Conservation (phyloP, 768 basidiomycete species). For the Dictyophora rubrovolvata region DNA sequence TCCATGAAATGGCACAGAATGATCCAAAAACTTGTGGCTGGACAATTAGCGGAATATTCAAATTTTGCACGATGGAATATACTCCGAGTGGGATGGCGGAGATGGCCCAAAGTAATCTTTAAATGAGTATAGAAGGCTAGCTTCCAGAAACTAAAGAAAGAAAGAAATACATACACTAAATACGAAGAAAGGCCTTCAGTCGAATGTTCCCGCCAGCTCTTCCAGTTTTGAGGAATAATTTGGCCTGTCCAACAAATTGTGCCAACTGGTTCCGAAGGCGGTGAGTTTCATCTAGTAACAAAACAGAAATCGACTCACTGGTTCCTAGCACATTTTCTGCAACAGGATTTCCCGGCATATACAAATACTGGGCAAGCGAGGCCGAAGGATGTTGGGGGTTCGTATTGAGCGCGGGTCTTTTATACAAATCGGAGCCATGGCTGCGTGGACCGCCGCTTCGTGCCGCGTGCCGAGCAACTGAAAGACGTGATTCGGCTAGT, state of each 20-base stretch:
- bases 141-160: neutral
- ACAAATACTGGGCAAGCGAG: too few relatives aligned
- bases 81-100: constrained; percentile 53
- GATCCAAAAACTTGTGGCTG: constrained; percentile 58
- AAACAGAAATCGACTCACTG: constrained; percentile 31
- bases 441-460: too few relatives aligned
- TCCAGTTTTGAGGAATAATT: constrained; percentile 63
- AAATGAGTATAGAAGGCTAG: neutral
- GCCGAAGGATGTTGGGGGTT: too few relatives aligned
- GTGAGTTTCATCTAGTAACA: neutral
- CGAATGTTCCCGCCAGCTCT: constrained; percentile 56
- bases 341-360: constrained; percentile 37
- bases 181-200: constrained; percentile 59
- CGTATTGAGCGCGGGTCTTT: too few relatives aligned
- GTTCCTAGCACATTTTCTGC: constrained; percentile 66
- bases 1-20: constrained; percentile 52
- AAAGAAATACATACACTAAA: constrained; percentile 47
- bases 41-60: constrained; percentile 64
- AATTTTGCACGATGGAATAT: constrained; percentile 51
- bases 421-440: too few relatives aligned
- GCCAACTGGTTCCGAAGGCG: constrained; percentile 27
- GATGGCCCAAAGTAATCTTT: constrained; percentile 52
- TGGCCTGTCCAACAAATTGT: constrained; percentile 60
- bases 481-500: too few relatives aligned
- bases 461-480: too few relatives aligned